These are phyloP conservation scores for Endothia cerciana DNA, from an alignment of 2,329 filamentous ascomycete species.

Conservation along the genomic window DNA sequence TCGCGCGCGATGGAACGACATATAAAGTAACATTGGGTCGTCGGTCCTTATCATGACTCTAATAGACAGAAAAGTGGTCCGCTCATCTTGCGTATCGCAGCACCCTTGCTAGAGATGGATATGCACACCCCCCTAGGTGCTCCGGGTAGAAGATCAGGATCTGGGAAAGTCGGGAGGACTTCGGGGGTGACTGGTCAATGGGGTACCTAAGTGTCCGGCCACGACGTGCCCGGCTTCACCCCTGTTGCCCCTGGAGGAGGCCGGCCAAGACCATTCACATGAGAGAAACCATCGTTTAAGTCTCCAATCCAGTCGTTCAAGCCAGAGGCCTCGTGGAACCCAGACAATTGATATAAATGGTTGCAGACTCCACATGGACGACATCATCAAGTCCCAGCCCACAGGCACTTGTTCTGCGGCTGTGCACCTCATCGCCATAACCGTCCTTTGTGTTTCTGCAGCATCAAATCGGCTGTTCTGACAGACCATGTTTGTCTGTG, in stretches of 20 bases:
- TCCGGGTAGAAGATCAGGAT: slow-evolving; percentile 17
- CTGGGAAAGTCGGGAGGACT: slow-evolving; percentile 10
- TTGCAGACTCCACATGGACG: slow-evolving; percentile 23
- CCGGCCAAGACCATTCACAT: slow-evolving; percentile 1
- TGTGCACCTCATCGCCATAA: neutral
- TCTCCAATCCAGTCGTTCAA: slow-evolving; percentile 1
- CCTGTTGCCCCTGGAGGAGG: slow-evolving; percentile 22
- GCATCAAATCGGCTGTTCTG: neutral
- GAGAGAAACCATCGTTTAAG: slow-evolving; percentile 5
- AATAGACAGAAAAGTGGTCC: slow-evolving; percentile 28
- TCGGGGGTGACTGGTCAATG: slow-evolving; percentile 29
- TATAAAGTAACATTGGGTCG: slow-evolving; percentile 1
- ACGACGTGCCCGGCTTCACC: slow-evolving; percentile 3
- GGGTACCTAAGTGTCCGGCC: neutral
- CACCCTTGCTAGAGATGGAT: slow-evolving; percentile 19
- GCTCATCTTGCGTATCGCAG: slow-evolving; percentile 26
- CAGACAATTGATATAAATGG: slow-evolving; percentile 25
- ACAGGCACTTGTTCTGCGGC: slow-evolving; percentile 3
- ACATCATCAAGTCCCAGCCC: slow-evolving; percentile 9
- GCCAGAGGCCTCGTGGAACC: slow-evolving; percentile 8
- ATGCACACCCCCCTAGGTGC: slow-evolving; percentile 17
- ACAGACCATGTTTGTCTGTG: slow-evolving; percentile 2
- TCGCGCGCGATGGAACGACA: neutral
- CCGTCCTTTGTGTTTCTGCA: neutral
- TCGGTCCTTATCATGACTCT: slow-evolving; percentile 22